Evolutionary conservation across 768 basidiomycete genomes (phyloP).

Genomic region (Albatrellus ellisii): DNA sequence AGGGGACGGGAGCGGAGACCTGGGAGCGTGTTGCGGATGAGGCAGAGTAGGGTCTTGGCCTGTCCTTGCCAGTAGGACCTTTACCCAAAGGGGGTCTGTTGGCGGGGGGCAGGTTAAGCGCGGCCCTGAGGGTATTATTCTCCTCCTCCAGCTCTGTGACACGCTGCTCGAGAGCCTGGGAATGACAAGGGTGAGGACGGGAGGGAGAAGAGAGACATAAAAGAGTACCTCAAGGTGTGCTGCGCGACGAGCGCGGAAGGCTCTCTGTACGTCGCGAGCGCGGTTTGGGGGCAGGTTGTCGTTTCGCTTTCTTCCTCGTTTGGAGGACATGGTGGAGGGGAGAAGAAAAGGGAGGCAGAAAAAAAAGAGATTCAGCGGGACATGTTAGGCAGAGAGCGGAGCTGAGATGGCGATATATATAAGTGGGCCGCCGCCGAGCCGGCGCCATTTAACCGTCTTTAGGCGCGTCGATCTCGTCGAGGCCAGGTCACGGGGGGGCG

Average conservation of each 20-base stretch:
- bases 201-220: constrained; percentile 14
- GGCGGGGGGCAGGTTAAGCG: constrained; percentile 62
- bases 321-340: constrained; percentile 51
- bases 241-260: constrained; percentile 79
- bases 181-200: constrained; percentile 21
- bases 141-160: constrained; percentile 78
- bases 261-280: constrained; percentile 80
- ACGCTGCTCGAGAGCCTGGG: constrained; percentile 67
- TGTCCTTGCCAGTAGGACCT: constrained; percentile 83
- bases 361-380: constrained; percentile 22
- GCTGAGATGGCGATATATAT: constrained; percentile 24
- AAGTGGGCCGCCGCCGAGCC: constrained; percentile 17
- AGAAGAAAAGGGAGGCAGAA: constrained; percentile 19
- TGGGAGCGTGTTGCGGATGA: constrained; percentile 4
- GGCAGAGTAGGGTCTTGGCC: constrained; percentile 29
- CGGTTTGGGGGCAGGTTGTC: constrained; percentile 71
- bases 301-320: constrained; percentile 77
- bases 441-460: constrained; percentile 15
- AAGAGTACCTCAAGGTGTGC: constrained; percentile 76
- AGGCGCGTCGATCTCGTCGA: constrained; percentile 18
- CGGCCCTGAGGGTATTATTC: constrained; percentile 59
- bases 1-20: constrained; percentile 1
- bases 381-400: constrained; percentile 14
- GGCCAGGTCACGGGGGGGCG: background rate
- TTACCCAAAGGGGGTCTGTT: constrained; percentile 62